Evolutionary conservation across 495 filamentous ascomycete genomes (phyloP).

Genomic region (Trichoderma erinaceum): DNA sequence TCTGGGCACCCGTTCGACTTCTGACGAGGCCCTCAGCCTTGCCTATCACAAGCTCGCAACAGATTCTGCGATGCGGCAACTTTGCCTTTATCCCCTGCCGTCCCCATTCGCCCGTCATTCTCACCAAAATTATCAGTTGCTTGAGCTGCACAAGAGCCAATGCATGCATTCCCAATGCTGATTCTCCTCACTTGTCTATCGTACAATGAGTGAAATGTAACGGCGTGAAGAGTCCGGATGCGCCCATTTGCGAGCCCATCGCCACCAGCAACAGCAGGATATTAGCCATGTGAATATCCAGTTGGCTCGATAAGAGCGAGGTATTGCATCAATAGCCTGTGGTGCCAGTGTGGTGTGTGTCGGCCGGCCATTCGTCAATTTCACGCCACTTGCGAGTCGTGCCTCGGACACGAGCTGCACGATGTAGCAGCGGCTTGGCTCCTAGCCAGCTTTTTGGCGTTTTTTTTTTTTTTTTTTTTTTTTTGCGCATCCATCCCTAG

Average conservation of each 20-base stretch:
- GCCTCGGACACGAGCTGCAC: not conserved
- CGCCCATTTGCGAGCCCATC: not conserved
- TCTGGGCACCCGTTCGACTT: not conserved
- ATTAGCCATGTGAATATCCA: conserved; percentile 3
- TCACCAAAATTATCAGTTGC: not conserved
- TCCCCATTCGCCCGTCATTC: conserved; percentile 1
- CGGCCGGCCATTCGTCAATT: conserved; percentile 1
- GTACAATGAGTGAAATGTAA: not conserved
- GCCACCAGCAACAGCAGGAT: conserved; percentile 1
- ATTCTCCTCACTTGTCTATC: not conserved
- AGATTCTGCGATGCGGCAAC: not conserved
- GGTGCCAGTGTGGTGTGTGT: conserved; percentile 8
- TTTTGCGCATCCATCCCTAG: too few species aligned
- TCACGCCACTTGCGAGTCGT: conserved; percentile 7
- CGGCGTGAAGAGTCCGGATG: not conserved
- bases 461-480: too few species aligned
- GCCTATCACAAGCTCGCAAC: conserved; percentile 7
- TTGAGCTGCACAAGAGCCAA: conserved; percentile 1
- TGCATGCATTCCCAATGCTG: not conserved
- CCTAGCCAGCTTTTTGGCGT: not conserved
- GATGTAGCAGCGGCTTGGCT: not conserved
- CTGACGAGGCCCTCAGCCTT: conserved; percentile 1
- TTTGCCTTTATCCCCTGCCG: conserved; percentile 9
- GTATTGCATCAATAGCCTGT: conserved; percentile 4
- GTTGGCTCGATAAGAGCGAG: conserved; percentile 1